These are phyloP conservation scores for Trichocomaceae sp. DNA, from an alignment of 2,329 filamentous ascomycete species.

Conservation along the genomic window DNA sequence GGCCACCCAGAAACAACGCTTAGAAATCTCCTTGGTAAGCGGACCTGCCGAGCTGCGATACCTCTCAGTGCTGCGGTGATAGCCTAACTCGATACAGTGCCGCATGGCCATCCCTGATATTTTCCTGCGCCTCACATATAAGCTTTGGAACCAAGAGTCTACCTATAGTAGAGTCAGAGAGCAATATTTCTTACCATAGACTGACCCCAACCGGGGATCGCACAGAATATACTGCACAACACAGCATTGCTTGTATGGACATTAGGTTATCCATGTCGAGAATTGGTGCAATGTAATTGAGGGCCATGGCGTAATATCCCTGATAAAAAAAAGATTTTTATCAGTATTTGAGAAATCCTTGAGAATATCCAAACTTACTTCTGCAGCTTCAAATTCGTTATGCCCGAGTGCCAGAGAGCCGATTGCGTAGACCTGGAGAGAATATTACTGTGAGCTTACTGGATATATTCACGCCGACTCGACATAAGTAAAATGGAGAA, in stretches of 20 bases:
- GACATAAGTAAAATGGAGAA: background rate
- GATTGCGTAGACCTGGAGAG: conserved; percentile 20
- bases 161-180: background rate
- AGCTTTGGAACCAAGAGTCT: background rate
- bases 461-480: background rate
- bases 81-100: conserved; percentile 32
- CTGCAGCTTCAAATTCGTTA: conserved; percentile 15
- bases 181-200: conserved; percentile 18
- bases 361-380: conserved; percentile 12
- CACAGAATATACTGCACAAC: conserved; percentile 23
- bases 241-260: conserved; percentile 19
- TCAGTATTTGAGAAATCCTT: background rate
- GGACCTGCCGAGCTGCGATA: conserved; percentile 14
- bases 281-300: conserved; percentile 16
- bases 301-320: conserved; percentile 8
- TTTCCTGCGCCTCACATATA: conserved; percentile 17
- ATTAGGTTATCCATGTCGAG: conserved; percentile 21
- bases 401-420: conserved; percentile 19
- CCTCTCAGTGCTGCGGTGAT: conserved; percentile 25
- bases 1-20: conserved; percentile 28
- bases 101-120: conserved; percentile 30
- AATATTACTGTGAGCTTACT: background rate
- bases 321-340: background rate
- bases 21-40: conserved; percentile 24
- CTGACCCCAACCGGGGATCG: conserved; percentile 21